Percentiles rank a stretch among this genome's conserved stretches.
phyloP scores from a whole-genome alignment of 345 rosid genomes.

The Lepidium sativum region DNA sequence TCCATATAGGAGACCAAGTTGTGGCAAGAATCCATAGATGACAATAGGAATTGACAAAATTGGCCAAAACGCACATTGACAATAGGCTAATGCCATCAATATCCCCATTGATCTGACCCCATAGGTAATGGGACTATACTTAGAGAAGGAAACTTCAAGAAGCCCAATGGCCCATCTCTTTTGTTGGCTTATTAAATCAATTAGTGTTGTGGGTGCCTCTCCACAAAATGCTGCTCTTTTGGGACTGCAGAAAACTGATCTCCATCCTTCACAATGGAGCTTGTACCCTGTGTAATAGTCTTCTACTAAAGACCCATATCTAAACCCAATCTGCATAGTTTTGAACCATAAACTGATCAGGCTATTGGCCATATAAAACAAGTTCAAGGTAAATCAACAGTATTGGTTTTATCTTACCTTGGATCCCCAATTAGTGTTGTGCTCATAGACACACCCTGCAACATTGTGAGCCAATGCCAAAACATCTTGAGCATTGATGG shows the following conservation, averaged over 20 bases:
- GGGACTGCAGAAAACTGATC: slow-evolving; percentile 47
- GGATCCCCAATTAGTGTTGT: slow-evolving; percentile 50
- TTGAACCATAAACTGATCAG: not conserved
- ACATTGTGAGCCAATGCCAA: slow-evolving; percentile 40
- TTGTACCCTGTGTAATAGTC: slow-evolving; percentile 51
- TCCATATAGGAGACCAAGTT: slow-evolving; percentile 41
- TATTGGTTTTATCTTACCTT: slow-evolving; percentile 30
- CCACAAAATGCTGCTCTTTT: slow-evolving; percentile 53
- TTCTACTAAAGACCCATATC: slow-evolving; percentile 72
- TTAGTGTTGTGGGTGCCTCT: slow-evolving; percentile 38
- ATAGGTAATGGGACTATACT: slow-evolving; percentile 35
- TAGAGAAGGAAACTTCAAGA: slow-evolving; percentile 35
- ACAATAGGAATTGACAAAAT: slow-evolving; percentile 40
- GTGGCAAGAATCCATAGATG: slow-evolving; percentile 57
- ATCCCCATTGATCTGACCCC: slow-evolving; percentile 39
- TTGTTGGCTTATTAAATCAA: slow-evolving; percentile 40
- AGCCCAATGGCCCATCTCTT: slow-evolving; percentile 74
- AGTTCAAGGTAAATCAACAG: not conserved
- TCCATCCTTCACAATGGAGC: slow-evolving; percentile 69
- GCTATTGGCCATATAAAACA: too few species aligned
- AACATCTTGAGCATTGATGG: slow-evolving; percentile 18
- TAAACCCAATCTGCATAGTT: slow-evolving; percentile 45
- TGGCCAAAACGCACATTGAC: slow-evolving; percentile 42
- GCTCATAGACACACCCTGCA: slow-evolving; percentile 45
- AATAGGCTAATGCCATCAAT: slow-evolving; percentile 30